Evolutionary conservation across 2,329 filamentous ascomycete genomes (phyloP).

Genomic region (Monilinia fructigena): DNA sequence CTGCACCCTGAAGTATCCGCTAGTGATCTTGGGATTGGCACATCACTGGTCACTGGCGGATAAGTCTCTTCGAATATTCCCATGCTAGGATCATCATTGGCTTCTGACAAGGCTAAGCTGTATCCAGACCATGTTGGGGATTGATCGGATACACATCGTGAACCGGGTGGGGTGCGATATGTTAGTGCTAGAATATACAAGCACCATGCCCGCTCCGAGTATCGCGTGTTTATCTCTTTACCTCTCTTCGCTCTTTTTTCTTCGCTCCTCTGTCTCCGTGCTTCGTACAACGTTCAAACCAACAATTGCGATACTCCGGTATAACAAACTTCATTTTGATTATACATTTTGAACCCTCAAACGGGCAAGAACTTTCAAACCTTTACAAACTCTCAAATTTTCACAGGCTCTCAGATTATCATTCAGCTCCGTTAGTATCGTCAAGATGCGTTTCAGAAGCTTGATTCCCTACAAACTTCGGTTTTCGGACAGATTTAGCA

Average conservation of each 20-base stretch:
- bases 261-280: background rate
- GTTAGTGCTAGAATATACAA: no score
- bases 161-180: background rate
- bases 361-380: background rate
- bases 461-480: slow-evolving; percentile 4
- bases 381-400: background rate
- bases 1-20: background rate
- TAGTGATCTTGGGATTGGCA: background rate
- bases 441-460: slow-evolving; percentile 9
- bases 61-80: background rate
- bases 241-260: background rate
- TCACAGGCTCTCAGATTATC: background rate
- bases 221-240: background rate
- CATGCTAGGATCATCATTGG: background rate
- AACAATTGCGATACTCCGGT: background rate
- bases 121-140: background rate
- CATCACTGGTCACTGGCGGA: background rate
- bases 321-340: background rate
- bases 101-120: background rate
- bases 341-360: background rate
- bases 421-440: background rate
- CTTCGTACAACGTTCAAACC: slow-evolving; percentile 1
- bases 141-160: background rate
- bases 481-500: background rate
- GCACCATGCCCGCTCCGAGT: background rate